Conservation (phyloP, 23 red algal genomes). For the Pyropia yezoensis region DNA sequence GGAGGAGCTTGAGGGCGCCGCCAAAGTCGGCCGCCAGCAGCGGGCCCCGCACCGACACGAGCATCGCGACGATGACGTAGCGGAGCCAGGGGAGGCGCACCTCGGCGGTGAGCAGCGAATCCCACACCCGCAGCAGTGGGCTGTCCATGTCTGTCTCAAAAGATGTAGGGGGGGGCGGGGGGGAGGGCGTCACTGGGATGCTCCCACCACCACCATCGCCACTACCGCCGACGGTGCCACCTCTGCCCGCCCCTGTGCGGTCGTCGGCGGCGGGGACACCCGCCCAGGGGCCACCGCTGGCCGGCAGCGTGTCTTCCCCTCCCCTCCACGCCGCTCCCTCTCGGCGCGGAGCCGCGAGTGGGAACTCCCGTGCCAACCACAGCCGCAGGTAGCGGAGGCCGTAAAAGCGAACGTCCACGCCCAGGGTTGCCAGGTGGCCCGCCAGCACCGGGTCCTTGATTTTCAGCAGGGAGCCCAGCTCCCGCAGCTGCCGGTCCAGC, state of each 20-base stretch:
- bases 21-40: constrained; percentile 41
- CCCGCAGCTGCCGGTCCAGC: constrained; percentile 12
- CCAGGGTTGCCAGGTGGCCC: constrained; percentile 34
- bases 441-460: constrained; percentile 45
- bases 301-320: too few relatives aligned
- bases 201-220: too few relatives aligned
- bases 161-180: too few relatives aligned
- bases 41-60: constrained; percentile 18
- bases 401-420: constrained; percentile 59
- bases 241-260: too few relatives aligned
- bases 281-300: too few relatives aligned
- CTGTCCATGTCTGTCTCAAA: too few relatives aligned
- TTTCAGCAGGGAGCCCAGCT: constrained; percentile 29
- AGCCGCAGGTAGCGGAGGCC: constrained; percentile 55
- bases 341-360: constrained; percentile 14
- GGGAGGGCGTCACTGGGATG: too few relatives aligned
- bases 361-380: constrained; percentile 69
- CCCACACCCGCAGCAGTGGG: constrained; percentile 31
- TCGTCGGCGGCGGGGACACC: too few relatives aligned
- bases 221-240: too few relatives aligned
- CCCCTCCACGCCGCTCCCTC: too few relatives aligned
- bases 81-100: constrained; percentile 51
- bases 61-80: constrained; percentile 51
- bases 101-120: constrained; percentile 54
- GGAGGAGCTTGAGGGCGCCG: constrained; percentile 47